Percentiles rank a stretch among this genome's conserved stretches.
These are phyloP conservation scores for Pseudopithomyces chartarum DNA, from an alignment of 2,329 filamentous ascomycete genomes.

Conservation along the genomic window DNA sequence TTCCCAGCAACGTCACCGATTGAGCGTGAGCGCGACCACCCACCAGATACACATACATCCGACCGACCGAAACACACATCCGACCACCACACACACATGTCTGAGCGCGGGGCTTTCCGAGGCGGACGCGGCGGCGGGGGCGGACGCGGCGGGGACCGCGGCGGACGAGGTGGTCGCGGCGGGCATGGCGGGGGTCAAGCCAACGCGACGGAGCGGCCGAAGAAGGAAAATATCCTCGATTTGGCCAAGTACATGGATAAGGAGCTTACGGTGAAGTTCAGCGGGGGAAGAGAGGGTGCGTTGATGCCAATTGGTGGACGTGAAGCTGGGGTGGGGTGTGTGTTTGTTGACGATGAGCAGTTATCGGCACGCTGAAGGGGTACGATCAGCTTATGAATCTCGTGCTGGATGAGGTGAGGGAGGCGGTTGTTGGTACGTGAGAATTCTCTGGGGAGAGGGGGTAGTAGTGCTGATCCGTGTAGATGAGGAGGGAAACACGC, in stretches of 20 bases:
- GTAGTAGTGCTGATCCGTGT: conserved; percentile 12
- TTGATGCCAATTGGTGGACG: conserved; percentile 10
- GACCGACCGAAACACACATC: conserved; percentile 7
- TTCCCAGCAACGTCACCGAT: conserved; percentile 28
- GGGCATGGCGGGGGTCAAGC: conserved; percentile 34
- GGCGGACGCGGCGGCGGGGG: conserved; percentile 45
- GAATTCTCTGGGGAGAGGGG: too few relatives aligned
- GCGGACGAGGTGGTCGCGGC: conserved; percentile 43
- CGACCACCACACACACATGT: background rate
- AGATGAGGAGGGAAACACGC: conserved; percentile 95
- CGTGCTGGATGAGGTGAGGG: conserved; percentile 91
- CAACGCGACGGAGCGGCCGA: conserved; percentile 68
- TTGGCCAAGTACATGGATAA: conserved; percentile 97
- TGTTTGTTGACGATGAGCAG: conserved; percentile 55
- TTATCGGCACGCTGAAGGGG: conserved; percentile 87
- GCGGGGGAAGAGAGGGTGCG: conserved; percentile 86
- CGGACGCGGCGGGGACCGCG: conserved; percentile 50
- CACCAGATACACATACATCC: too few relatives aligned
- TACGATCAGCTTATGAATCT: conserved; percentile 98
- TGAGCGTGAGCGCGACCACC: too few relatives aligned
- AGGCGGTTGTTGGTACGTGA: conserved; percentile 81
- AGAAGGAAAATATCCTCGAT: conserved; percentile 99
- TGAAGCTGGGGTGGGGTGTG: background rate
- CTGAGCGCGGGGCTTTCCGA: background rate
- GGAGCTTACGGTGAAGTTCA: conserved; percentile 94